A percentile compares a stretch with the other conserved stretches of the same genome.
These are phyloP conservation scores for Dichotomocladium elegans DNA, from an alignment of 371 early-diverging fungal species.

Conservation along the genomic window DNA sequence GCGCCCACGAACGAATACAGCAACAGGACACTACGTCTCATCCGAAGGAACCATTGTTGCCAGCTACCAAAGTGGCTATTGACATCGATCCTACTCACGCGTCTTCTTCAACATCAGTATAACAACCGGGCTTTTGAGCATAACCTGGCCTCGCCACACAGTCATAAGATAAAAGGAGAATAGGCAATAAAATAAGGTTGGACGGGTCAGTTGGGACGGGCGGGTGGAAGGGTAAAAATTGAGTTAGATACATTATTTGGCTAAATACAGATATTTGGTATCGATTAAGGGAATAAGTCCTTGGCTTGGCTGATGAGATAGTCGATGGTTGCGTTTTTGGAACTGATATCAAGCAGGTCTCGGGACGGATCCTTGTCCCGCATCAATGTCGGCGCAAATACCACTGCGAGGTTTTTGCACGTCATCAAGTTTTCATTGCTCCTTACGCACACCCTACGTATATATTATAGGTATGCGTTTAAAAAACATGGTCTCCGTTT, in stretches of 20 bases:
- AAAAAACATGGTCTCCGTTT: not conserved
- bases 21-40: not conserved
- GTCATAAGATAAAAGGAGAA: no score
- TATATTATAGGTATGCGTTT: not conserved
- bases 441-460: conserved; percentile 47
- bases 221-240: not conserved
- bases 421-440: conserved; percentile 78
- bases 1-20: conserved; percentile 13
- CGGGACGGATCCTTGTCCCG: conserved; percentile 59
- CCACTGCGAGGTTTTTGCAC: conserved; percentile 83
- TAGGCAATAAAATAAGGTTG: no score
- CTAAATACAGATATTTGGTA: conserved; percentile 4
- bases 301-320: conserved; percentile 43
- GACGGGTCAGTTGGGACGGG: no score
- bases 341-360: conserved; percentile 77
- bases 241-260: not conserved
- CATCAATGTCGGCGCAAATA: conserved; percentile 90
- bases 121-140: no score
- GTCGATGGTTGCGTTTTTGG: conserved; percentile 74
- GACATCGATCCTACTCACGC: no score
- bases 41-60: not conserved
- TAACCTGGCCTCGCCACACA: no score
- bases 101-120: not conserved
- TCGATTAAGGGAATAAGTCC: conserved; percentile 10
- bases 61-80: no score